Base-by-base conservation (phyloP, 2,329 filamentous ascomycete genomes). In the Colletotrichum falcatum region DNA sequence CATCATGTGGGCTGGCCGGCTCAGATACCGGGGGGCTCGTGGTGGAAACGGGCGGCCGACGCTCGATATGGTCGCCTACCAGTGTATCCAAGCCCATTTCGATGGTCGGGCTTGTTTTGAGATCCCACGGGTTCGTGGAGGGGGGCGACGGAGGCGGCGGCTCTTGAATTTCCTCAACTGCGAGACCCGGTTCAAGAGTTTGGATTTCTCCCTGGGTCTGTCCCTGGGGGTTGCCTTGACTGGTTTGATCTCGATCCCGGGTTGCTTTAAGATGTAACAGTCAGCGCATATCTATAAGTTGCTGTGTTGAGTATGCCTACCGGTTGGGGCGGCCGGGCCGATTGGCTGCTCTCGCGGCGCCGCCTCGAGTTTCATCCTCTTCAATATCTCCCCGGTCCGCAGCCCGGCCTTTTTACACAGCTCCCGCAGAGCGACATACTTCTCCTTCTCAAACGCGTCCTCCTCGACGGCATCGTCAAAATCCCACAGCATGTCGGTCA, bases 391-490 rank as follows among this genome's bases (percentile, higher is more conserved):
- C 58, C 83, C 78, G 16, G 88, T 83, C 61, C 80, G 81, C 1
- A 85, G 82, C 1, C 86, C 86, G 1, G 83, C 82, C 61, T 83
- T 83, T 64, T 86, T 82, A 20, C 85, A 85, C 6, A 83, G 74
- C 46, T 81, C 81, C 74, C 85, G 84, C 5, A 89, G 78, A 72
- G 86, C 82, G 23, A 80, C 76, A 64, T 85, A 89, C 71, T 85
- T 86, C 23, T 80, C 81, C 33, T 79, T 76, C n/a, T 88, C 85
- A 71, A 89, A 89, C 30, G 81, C 81, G 42, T 86, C 83, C 18
- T 78, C 74, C 60, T 87, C 84, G 71, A 85, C 77, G 72, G 81
- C 88, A 63, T 89, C 87, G 65, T 89, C 87, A 73, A 89, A 88
- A 61, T 86, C 87, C 83, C 86, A 89, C 8, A 89, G 77, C 30